These are phyloP conservation scores for Endoconidiophora polonica DNA, from an alignment of 2,329 filamentous ascomycete genomes.

Conservation along the genomic window DNA sequence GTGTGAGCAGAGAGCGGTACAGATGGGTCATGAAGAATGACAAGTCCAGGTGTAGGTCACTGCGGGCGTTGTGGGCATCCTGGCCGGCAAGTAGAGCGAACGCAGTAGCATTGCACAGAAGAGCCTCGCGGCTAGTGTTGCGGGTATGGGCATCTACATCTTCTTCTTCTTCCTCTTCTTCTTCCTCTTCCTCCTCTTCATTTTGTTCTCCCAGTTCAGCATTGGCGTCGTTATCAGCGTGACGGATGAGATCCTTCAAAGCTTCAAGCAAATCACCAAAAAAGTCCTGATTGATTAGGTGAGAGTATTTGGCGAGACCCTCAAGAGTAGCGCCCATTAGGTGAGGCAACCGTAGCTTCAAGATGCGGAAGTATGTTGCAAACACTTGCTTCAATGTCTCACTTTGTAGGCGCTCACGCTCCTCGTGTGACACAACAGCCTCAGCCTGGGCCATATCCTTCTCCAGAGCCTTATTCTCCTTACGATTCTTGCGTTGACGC, in stretches of 20 bases:
- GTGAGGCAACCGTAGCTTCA: conserved; percentile 64
- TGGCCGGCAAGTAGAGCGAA: conserved; percentile 93
- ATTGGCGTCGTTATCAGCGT: conserved; percentile 42
- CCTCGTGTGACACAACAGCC: conserved; percentile 78
- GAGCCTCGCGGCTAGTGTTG: conserved; percentile 68
- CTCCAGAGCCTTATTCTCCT: conserved; percentile 73
- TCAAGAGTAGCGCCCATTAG: conserved; percentile 96
- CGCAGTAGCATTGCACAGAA: conserved; percentile 89
- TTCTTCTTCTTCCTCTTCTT: conserved; percentile 29
- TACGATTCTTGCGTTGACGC: conserved; percentile 62
- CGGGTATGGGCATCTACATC: conserved; percentile 36
- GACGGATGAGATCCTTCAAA: conserved; percentile 75
- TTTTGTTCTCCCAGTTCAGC: conserved; percentile 26
- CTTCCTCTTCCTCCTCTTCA: conserved; percentile 25
- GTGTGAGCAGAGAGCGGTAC: conserved; percentile 65
- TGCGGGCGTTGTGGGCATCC: conserved; percentile 71
- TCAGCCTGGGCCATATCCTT: conserved; percentile 91
- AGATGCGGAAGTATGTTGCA: conserved; percentile 81
- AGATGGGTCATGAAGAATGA: conserved; percentile 92
- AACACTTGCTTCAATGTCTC: conserved; percentile 96
- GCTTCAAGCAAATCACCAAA: conserved; percentile 93
- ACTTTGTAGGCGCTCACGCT: conserved; percentile 82
- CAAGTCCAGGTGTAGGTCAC: conserved; percentile 71
- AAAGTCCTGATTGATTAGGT: conserved; percentile 97
- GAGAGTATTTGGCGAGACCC: conserved; percentile 81